Conservation (phyloP, 2,329 filamentous ascomycete genomes). For the Pseudocercospora pini-densiflorae region DNA sequence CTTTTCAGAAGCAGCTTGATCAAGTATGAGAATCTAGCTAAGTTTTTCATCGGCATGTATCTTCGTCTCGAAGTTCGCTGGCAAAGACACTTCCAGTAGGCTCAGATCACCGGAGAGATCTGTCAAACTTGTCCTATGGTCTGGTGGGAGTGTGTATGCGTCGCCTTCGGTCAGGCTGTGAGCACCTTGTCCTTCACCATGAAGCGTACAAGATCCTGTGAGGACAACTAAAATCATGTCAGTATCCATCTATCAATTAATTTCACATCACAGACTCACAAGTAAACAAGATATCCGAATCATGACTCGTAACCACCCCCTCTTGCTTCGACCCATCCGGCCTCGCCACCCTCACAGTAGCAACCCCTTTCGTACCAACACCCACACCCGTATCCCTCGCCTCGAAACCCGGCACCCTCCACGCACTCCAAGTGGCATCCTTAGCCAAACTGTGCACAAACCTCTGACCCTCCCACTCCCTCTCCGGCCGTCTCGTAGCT, state of each 20-base stretch:
- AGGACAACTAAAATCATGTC: slow-evolving; percentile 16
- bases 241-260: background rate
- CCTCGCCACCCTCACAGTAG: slow-evolving; percentile 13
- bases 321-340: background rate
- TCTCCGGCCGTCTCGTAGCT: background rate
- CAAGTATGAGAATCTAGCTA: background rate
- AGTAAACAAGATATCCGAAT: slow-evolving; percentile 21
- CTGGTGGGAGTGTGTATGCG: slow-evolving; percentile 22
- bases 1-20: too few relatives aligned
- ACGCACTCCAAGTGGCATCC: slow-evolving; percentile 16
- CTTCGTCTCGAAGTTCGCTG: slow-evolving; percentile 17
- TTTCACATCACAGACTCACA: slow-evolving; percentile 13
- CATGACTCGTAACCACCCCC: slow-evolving; percentile 14
- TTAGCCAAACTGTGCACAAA: slow-evolving; percentile 20
- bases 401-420: slow-evolving; percentile 21
- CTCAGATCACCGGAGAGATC: slow-evolving; percentile 16
- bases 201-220: slow-evolving; percentile 15
- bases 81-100: slow-evolving; percentile 22
- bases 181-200: slow-evolving; percentile 10
- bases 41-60: background rate
- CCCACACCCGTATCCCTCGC: slow-evolving; percentile 18
- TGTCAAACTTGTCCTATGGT: slow-evolving; percentile 10
- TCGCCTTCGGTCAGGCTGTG: slow-evolving; percentile 18
- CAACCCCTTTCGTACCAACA: slow-evolving; percentile 20
- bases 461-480: slow-evolving; percentile 23